phyloP scores from a whole-genome alignment of 73 alveolate species.

The Urostyla sp. region DNA sequence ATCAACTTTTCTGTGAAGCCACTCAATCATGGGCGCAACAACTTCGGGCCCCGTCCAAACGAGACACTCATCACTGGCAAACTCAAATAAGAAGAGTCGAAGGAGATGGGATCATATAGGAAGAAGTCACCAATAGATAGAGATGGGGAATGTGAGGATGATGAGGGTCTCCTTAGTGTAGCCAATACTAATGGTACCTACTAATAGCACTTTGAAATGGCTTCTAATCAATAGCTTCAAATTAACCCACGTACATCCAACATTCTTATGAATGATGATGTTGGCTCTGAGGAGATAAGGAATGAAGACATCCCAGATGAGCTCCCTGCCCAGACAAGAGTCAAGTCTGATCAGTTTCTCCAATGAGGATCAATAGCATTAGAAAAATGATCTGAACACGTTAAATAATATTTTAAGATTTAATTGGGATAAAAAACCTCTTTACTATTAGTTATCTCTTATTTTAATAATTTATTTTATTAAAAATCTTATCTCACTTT shows the following conservation, averaged over 20 bases:
- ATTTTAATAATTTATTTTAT: too few species aligned
- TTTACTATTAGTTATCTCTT: too few species aligned
- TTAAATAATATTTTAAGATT: too few species aligned
- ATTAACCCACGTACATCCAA: too few species aligned
- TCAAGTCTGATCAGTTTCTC: too few species aligned
- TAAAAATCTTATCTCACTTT: too few species aligned
- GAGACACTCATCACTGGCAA: slow-evolving; percentile 17
- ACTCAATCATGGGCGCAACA: neutral
- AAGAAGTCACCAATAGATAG: neutral
- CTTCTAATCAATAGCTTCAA: neutral
- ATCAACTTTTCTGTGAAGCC: slow-evolving; percentile 40
- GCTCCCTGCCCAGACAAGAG: too few species aligned
- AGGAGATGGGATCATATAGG: neutral
- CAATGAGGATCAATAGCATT: too few species aligned
- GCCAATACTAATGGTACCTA: neutral
- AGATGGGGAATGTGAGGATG: slow-evolving; percentile 12
- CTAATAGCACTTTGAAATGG: neutral
- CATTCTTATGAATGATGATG: neutral
- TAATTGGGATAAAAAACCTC: too few species aligned
- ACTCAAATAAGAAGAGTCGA: neutral
- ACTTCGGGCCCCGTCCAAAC: slow-evolving; percentile 33
- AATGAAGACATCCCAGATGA: slow-evolving; percentile 40
- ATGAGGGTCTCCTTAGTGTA: neutral
- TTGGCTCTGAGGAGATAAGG: neutral
- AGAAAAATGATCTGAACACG: too few species aligned